These are phyloP conservation scores for Penicillium decumbens DNA, from an alignment of 2,329 filamentous ascomycete genomes.

Conservation along the genomic window DNA sequence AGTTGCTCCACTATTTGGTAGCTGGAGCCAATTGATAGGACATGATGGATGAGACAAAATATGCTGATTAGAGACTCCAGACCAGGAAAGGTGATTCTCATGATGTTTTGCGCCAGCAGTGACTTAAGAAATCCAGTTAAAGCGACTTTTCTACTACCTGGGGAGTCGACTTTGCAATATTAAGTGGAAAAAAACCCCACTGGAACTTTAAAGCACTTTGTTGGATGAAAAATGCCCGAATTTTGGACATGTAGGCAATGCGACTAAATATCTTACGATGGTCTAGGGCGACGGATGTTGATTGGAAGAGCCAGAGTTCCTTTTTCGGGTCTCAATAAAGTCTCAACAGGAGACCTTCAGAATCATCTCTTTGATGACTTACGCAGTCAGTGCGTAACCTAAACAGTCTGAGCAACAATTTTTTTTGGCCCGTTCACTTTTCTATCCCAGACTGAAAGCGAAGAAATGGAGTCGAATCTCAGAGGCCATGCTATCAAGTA, in stretches of 20 bases:
- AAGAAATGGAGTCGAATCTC: too few relatives aligned
- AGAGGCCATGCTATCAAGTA: too few relatives aligned
- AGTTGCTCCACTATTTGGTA: conserved; percentile 31
- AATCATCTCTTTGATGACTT: neutral
- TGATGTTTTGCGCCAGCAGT: neutral
- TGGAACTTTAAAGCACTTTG: neutral
- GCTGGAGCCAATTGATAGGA: conserved; percentile 1
- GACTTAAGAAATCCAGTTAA: neutral
- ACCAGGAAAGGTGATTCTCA: neutral
- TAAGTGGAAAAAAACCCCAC: too few relatives aligned
- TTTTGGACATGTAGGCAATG: neutral
- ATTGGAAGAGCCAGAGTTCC: neutral
- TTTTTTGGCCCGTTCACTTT: too few relatives aligned
- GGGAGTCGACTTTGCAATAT: neutral
- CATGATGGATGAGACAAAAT: conserved; percentile 4
- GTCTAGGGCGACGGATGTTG: neutral
- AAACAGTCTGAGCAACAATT: neutral
- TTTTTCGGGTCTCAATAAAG: neutral
- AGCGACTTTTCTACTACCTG: neutral
- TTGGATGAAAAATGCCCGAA: neutral
- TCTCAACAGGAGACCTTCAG: neutral
- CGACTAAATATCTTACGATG: neutral
- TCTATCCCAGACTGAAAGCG: too few relatives aligned
- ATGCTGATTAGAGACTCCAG: conserved; percentile 7
- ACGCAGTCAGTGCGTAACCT: neutral